Evolutionary conservation across 2,329 filamentous ascomycete genomes (phyloP).

Genomic region (Leptographium radiaticola): DNA sequence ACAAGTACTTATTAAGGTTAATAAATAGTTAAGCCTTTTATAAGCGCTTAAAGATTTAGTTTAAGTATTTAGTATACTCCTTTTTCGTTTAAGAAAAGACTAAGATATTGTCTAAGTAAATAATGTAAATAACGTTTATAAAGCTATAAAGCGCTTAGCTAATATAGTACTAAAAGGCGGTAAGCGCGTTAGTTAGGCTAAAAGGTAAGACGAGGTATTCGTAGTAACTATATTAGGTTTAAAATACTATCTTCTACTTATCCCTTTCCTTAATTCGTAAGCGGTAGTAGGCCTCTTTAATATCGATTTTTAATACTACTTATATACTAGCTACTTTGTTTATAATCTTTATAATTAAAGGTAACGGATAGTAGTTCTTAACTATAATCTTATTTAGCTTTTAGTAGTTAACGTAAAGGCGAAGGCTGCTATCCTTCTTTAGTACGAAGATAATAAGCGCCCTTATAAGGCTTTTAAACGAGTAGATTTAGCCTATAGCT

Average conservation of each 20-base stretch:
- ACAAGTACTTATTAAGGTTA: background rate
- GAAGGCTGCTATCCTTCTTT: background rate
- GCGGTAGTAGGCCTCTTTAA: background rate
- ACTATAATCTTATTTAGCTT: background rate
- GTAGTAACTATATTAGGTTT: constrained; percentile 2
- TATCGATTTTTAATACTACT: background rate
- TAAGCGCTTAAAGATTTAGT: background rate
- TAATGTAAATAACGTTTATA: background rate
- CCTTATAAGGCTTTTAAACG: background rate
- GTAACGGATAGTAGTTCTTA: background rate
- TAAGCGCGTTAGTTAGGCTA: background rate
- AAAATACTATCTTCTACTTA: constrained; percentile 12
- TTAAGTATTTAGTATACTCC: background rate
- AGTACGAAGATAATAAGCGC: constrained; percentile 4
- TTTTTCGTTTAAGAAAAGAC: background rate
- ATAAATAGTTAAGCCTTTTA: background rate
- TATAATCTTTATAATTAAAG: background rate
- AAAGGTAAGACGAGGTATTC: background rate
- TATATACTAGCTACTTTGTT: background rate
- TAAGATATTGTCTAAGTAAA: background rate
- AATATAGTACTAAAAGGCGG: background rate
- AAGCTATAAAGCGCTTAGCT: background rate
- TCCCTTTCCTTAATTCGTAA: background rate
- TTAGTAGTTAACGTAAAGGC: background rate
- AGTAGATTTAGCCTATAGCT: background rate